Evolutionary conservation across 176 grass and related monocot species (phyloP).

Genomic region (Ananas comosus): DNA sequence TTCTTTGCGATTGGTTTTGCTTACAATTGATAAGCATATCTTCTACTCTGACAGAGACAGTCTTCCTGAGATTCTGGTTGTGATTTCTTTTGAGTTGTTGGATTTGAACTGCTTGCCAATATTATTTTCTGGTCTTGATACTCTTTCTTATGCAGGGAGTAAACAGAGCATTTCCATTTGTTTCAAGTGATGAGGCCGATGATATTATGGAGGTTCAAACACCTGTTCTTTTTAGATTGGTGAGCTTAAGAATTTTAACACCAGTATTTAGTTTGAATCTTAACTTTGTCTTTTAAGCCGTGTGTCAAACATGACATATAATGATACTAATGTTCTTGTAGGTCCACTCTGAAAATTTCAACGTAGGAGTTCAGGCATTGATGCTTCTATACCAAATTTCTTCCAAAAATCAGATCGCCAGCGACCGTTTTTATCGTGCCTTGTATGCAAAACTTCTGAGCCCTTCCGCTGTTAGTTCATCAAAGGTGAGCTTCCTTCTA

Average conservation of each 20-base stretch:
- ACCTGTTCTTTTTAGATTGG: conserved; percentile 86
- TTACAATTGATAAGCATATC: background rate
- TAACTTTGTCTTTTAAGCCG: background rate
- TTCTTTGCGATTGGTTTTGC: background rate
- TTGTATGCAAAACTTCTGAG: conserved; percentile 83
- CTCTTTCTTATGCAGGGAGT: conserved; percentile 55
- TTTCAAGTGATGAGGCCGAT: conserved; percentile 89
- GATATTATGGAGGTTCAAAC: conserved; percentile 89
- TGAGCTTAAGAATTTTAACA: conserved; percentile 29
- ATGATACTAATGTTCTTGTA: conserved; percentile 27
- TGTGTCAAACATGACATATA: background rate
- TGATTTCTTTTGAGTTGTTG: background rate
- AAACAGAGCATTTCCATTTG: conserved; percentile 94
- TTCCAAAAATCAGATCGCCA: conserved; percentile 86
- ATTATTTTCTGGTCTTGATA: background rate
- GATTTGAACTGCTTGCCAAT: background rate
- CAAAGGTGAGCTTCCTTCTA: conserved; percentile 51
- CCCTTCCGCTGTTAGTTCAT: conserved; percentile 77
- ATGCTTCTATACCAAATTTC: conserved; percentile 96
- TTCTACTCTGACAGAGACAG: background rate
- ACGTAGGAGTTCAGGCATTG: conserved; percentile 86
- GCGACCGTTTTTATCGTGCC: conserved; percentile 89
- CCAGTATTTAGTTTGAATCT: background rate
- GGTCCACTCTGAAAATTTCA: conserved; percentile 95
- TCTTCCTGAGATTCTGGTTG: background rate